phyloP scores from a whole-genome alignment of 2,329 filamentous ascomycete genomes.

The Blastomyces gilchristii region DNA sequence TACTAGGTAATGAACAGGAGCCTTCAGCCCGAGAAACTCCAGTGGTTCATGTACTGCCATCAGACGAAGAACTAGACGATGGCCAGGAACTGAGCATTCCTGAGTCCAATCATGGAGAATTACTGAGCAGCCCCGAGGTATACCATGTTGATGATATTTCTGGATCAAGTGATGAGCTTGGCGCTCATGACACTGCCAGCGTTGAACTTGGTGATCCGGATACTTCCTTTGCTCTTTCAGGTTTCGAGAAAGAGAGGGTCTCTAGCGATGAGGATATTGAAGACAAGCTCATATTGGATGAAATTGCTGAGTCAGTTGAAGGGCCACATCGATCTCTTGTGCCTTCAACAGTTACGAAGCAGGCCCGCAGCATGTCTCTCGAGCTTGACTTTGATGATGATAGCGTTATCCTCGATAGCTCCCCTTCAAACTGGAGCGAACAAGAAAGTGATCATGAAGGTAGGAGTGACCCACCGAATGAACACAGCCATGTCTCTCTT shows the following conservation, averaged over 20 bases:
- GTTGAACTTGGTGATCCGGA: constrained; percentile 29
- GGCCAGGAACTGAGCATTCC: neutral
- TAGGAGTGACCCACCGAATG: neutral
- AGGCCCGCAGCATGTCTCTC: neutral
- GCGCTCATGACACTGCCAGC: constrained; percentile 28
- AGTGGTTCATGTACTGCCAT: neutral
- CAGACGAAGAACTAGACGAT: neutral
- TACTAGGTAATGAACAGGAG: neutral
- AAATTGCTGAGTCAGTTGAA: neutral
- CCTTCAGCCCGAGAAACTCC: neutral
- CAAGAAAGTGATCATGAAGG: neutral
- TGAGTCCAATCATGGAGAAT: neutral
- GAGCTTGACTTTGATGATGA: neutral
- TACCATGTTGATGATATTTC: neutral
- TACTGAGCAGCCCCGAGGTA: constrained; percentile 6
- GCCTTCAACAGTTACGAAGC: neutral
- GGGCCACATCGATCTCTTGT: neutral
- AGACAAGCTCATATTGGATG: neutral
- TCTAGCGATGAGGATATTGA: constrained; percentile 1
- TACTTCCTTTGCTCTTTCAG: constrained; percentile 3
- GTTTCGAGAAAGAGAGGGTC: neutral
- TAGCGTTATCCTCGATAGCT: neutral
- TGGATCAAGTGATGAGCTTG: constrained; percentile 6
- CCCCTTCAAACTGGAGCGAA: neutral
- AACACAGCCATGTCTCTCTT: neutral